Base-by-base conservation (phyloP, 2,329 filamentous ascomycete species). In the Fusarium multiceps region DNA sequence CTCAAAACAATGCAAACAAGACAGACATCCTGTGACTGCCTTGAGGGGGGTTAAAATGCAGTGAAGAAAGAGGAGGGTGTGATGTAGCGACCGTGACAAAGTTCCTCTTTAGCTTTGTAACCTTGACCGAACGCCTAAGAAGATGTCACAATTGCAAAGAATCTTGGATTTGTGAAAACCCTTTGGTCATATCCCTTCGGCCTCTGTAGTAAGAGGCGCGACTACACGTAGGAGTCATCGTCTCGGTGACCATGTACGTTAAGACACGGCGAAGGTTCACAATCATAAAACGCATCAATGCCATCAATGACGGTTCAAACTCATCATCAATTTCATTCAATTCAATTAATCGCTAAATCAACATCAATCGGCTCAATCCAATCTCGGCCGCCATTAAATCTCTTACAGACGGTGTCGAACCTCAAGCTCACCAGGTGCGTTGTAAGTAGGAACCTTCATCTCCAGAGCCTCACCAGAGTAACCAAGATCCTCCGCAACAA, bases 401-500 rank as follows among this genome's bases (percentile, higher is more conserved):
- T 13, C 20, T 77, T 77, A 86, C 40, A 86, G 74, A 49, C 84
- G 83, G 66, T 75, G 79, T 3, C 76, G 70, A 21, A 85, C 75
- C 6, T 73, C 69, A 10, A 79, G 53, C 71, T 87, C 85, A 7
- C 84, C 85, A 0, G 85, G 88, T 1, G 86, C 88, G 64, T 90
- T 80, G 75, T 91, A 91, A 12, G 82, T 84, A 2, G 89, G 89
- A 6, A 91, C 91, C 80, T 89, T 91, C 92, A 95, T 95, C 43
- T 93, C 89, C 66, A 95, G 82, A 12, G 89, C 91, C 30, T 84
- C 83, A 30, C 92, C 92, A 37, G 86, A 89, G 80, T 94, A 93
- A 6, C 90, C 92, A 20, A 94, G 81, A 69, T 94, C 92, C 79
- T 94, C 92, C 11, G 86, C 92, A 3, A 88, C 85, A 23, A 94